These are phyloP conservation scores for Pichia occidentalis DNA, from an alignment of 805 yeast species.

Conservation along the genomic window DNA sequence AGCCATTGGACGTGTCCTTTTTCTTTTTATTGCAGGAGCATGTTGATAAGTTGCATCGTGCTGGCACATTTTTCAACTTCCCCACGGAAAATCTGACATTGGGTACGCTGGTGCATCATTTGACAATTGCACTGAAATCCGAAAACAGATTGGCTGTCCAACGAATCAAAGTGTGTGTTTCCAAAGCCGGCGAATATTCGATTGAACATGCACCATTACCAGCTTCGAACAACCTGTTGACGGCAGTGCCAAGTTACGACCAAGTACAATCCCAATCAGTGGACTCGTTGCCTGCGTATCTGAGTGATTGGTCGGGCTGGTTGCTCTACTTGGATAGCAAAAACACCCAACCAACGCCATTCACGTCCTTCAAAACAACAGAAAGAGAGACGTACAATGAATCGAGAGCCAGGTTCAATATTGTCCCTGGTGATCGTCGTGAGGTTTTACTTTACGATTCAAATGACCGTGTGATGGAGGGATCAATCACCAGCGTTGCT, in stretches of 20 bases:
- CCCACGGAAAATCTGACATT: slow-evolving; percentile 32
- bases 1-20: slow-evolving; percentile 24
- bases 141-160: slow-evolving; percentile 32
- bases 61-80: slow-evolving; percentile 50
- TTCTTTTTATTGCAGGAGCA: slow-evolving; percentile 67
- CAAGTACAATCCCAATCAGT: slow-evolving; percentile 2
- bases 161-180: slow-evolving; percentile 43
- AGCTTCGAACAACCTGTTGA: slow-evolving; percentile 5
- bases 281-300: slow-evolving; percentile 2
- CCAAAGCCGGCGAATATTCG: slow-evolving; percentile 27
- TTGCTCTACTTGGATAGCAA: slow-evolving; percentile 55
- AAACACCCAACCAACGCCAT: slow-evolving; percentile 54
- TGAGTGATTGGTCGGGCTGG: slow-evolving; percentile 34
- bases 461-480: slow-evolving; percentile 63
- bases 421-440: slow-evolving; percentile 26
- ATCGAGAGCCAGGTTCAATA: slow-evolving; percentile 46
- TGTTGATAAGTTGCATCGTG: slow-evolving; percentile 47
- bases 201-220: slow-evolving; percentile 24
- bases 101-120: slow-evolving; percentile 34
- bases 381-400: slow-evolving; percentile 53
- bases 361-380: slow-evolving; percentile 86
- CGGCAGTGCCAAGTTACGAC: slow-evolving; percentile 4
- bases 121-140: slow-evolving; percentile 33
- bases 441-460: slow-evolving; percentile 72
- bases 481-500: slow-evolving; percentile 78